These are phyloP conservation scores for Wickerhamomyces sydowiorum DNA, from an alignment of 805 yeast genomes.

Conservation along the genomic window DNA sequence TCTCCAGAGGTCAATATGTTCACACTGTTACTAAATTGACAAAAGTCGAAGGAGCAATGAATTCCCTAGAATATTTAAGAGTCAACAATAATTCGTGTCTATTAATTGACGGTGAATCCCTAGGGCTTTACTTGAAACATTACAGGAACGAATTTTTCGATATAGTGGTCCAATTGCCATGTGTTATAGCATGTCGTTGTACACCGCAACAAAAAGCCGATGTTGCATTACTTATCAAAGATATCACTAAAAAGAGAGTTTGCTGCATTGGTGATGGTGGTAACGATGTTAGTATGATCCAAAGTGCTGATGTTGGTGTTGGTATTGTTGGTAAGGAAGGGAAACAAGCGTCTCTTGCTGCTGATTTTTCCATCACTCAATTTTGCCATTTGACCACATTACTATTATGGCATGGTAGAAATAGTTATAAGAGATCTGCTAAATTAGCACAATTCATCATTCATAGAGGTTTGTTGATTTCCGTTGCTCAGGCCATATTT, in stretches of 20 bases:
- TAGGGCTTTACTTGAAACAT: conserved; percentile 59
- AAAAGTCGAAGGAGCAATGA: conserved; percentile 58
- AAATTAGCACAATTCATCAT: conserved; percentile 93
- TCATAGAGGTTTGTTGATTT: conserved; percentile 90
- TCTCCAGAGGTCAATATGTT: conserved; percentile 89
- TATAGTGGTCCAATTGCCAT: conserved; percentile 73
- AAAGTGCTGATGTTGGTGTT: conserved; percentile 97
- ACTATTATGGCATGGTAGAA: conserved; percentile 96
- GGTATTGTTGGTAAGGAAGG: conserved; percentile 99
- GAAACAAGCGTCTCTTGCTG: conserved; percentile 93
- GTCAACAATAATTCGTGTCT: conserved; percentile 61
- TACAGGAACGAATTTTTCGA: conserved; percentile 70
- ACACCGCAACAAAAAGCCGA: conserved; percentile 99
- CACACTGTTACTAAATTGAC: conserved; percentile 72
- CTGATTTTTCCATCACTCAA: conserved; percentile 91
- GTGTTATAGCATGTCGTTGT: conserved; percentile 98
- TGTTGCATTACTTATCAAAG: conserved; percentile 75
- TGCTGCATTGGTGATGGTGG: conserved; percentile 99
- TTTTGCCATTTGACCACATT: conserved; percentile 84
- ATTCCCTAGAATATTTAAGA: conserved; percentile 66
- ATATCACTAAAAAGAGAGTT: conserved; percentile 79
- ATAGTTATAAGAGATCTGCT: conserved; percentile 93
- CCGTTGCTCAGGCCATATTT: conserved; percentile 92
- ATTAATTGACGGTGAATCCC: conserved; percentile 90
- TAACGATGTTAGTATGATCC: conserved; percentile 98